A percentile compares a stretch with the other conserved stretches of the same genome.
Evolutionary conservation across 1,284 basidiomycete genomes (phyloP).

Genomic region (Termitomyces sp.): DNA sequence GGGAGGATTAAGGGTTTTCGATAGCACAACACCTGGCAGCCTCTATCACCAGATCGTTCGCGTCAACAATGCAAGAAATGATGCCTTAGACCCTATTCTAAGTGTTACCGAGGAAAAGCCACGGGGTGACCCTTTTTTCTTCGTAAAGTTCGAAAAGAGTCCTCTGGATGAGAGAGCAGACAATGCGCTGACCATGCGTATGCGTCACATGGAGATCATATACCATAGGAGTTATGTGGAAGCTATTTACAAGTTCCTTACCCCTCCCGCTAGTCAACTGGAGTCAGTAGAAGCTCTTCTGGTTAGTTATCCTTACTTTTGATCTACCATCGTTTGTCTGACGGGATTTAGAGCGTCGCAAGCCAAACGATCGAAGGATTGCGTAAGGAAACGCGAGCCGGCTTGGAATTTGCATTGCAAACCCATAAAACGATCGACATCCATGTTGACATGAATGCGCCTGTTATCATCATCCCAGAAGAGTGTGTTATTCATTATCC

Average conservation of each 20-base stretch:
- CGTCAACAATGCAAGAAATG: slow-evolving; percentile 60
- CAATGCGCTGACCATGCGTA: slow-evolving; percentile 82
- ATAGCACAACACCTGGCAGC: slow-evolving; percentile 81
- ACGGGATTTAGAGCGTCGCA: slow-evolving; percentile 67
- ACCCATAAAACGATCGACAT: slow-evolving; percentile 95
- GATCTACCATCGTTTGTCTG: slow-evolving; percentile 5
- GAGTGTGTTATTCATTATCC: slow-evolving; percentile 47
- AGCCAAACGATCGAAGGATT: slow-evolving; percentile 94
- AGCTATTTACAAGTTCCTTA: slow-evolving; percentile 89
- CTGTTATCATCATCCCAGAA: slow-evolving; percentile 96
- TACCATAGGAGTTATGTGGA: slow-evolving; percentile 96
- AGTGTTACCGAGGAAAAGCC: slow-evolving; percentile 26
- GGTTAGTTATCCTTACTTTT: slow-evolving; percentile 37
- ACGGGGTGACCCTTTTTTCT: slow-evolving; percentile 81
- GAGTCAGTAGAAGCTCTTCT: slow-evolving; percentile 91
- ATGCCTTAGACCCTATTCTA: slow-evolving; percentile 14
- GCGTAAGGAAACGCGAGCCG: slow-evolving; percentile 91
- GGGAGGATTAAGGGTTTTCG: slow-evolving; percentile 86
- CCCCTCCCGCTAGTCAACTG: slow-evolving; percentile 90
- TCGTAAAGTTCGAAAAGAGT: slow-evolving; percentile 88
- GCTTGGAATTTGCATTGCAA: slow-evolving; percentile 90
- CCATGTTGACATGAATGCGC: slow-evolving; percentile 94
- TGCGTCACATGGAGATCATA: slow-evolving; percentile 97
- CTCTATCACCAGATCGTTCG: slow-evolving; percentile 91
- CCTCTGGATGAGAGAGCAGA: slow-evolving; percentile 93